These are phyloP conservation scores for Huntiella bhutanensis DNA, from an alignment of 2,329 filamentous ascomycete species.

Conservation along the genomic window DNA sequence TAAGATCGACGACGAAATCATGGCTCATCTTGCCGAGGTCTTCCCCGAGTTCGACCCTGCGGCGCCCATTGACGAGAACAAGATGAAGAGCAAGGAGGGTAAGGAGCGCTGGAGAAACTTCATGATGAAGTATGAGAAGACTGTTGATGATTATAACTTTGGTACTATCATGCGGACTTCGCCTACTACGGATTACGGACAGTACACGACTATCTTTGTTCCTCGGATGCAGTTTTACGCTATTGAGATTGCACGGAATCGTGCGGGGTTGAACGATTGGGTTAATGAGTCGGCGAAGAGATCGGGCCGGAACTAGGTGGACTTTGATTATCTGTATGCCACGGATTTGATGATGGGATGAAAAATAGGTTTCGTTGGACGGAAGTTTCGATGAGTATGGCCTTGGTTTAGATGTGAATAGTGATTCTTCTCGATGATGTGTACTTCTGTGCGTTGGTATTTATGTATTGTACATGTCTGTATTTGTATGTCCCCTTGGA, in stretches of 20 bases:
- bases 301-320: neutral
- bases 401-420: too few species aligned
- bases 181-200: slow-evolving; percentile 65
- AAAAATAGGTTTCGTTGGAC: too few species aligned
- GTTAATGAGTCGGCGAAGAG: slow-evolving; percentile 65
- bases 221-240: slow-evolving; percentile 40
- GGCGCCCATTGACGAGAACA: slow-evolving; percentile 65
- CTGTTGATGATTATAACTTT: slow-evolving; percentile 94
- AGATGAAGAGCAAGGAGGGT: slow-evolving; percentile 93
- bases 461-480: too few species aligned
- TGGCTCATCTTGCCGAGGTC: slow-evolving; percentile 65
- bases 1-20: slow-evolving; percentile 87
- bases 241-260: slow-evolving; percentile 44
- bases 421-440: too few species aligned
- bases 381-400: too few species aligned
- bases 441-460: too few species aligned
- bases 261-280: slow-evolving; percentile 85
- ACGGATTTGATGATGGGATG: too few species aligned
- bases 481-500: too few species aligned
- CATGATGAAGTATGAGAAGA: slow-evolving; percentile 85
- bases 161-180: slow-evolving; percentile 76
- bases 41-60: slow-evolving; percentile 88
- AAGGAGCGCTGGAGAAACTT: slow-evolving; percentile 93
- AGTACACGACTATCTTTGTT: slow-evolving; percentile 76
- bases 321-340: neutral